Percentiles rank a stretch among this genome's conserved stretches.
Conservation (phyloP, 352 stramenopile genomes). For the Globisporangium heterothallicum region DNA sequence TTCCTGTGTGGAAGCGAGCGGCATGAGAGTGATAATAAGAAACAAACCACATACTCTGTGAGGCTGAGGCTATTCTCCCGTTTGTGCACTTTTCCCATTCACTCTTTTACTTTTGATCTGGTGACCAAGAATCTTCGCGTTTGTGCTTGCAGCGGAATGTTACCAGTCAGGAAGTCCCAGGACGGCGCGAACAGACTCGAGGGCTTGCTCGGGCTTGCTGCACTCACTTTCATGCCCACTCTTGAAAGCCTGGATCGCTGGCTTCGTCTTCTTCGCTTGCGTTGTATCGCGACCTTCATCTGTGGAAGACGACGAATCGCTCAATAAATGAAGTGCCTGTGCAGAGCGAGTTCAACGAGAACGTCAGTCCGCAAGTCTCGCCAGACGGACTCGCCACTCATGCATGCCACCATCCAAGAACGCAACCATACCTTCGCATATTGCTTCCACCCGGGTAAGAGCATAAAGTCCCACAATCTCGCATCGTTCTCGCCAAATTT, state of each 20-base stretch:
- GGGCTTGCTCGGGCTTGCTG: slow-evolving; percentile 8
- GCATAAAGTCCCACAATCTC: slow-evolving; percentile 17
- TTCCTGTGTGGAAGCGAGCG: slow-evolving; percentile 3
- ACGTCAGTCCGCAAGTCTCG: too few species aligned
- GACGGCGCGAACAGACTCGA: slow-evolving; percentile 22
- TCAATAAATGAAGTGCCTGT: neutral
- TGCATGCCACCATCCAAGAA: neutral
- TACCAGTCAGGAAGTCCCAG: slow-evolving; percentile 18
- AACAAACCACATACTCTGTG: slow-evolving; percentile 3
- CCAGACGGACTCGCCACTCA: neutral
- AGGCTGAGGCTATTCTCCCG: slow-evolving; percentile 4
- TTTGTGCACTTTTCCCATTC: neutral
- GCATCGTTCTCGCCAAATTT: slow-evolving; percentile 13
- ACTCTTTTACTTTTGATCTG: neutral
- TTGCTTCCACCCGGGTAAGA: slow-evolving; percentile 26
- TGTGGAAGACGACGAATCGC: neutral
- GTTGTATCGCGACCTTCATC: neutral
- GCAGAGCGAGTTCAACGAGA: too few species aligned
- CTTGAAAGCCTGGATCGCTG: neutral
- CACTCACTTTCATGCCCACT: too few species aligned
- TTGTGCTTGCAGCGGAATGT: neutral
- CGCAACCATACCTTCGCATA: slow-evolving; percentile 17
- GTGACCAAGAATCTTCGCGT: neutral
- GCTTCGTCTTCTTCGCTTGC: neutral
- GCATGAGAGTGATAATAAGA: neutral